Evolutionary conservation across 2,329 filamentous ascomycete species (phyloP).

Genomic region (Fusarium mexicanum): DNA sequence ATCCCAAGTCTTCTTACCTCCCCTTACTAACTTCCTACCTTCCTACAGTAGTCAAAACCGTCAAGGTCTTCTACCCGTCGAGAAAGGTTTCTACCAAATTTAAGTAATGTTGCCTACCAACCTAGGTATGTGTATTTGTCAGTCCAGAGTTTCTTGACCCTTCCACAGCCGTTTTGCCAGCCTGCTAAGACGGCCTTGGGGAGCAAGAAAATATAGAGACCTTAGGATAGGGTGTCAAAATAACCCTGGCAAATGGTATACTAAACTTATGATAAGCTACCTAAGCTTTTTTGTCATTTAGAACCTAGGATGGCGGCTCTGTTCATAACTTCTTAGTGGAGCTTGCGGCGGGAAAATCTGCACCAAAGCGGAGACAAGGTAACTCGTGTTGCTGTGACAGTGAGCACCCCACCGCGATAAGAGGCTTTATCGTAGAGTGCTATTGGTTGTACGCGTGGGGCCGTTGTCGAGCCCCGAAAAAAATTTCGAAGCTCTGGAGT

Average conservation of each 20-base stretch:
- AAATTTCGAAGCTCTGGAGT: conserved; percentile 48
- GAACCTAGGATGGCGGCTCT: background rate
- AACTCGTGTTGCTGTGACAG: conserved; percentile 49
- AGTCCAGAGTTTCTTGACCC: background rate
- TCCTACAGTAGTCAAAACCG: background rate
- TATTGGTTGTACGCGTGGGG: conserved; percentile 44
- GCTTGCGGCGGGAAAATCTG: conserved; percentile 37
- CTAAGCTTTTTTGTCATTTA: background rate
- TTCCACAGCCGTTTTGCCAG: background rate
- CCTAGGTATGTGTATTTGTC: background rate
- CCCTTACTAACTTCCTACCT: background rate
- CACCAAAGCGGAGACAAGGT: conserved; percentile 32
- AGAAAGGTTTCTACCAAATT: background rate
- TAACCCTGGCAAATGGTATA: background rate
- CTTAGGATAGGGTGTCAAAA: background rate
- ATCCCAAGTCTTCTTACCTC: background rate
- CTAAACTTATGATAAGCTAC: background rate
- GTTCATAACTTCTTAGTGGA: conserved; percentile 6
- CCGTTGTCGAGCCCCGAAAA: conserved; percentile 40
- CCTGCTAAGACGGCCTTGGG: background rate
- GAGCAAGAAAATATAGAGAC: background rate
- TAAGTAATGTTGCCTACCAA: background rate
- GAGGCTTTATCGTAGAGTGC: conserved; percentile 41
- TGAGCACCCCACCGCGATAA: conserved; percentile 43
- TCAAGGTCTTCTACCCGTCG: background rate